phyloP scores from a whole-genome alignment of 106 monocot genomes.

The Posidonia australis region DNA sequence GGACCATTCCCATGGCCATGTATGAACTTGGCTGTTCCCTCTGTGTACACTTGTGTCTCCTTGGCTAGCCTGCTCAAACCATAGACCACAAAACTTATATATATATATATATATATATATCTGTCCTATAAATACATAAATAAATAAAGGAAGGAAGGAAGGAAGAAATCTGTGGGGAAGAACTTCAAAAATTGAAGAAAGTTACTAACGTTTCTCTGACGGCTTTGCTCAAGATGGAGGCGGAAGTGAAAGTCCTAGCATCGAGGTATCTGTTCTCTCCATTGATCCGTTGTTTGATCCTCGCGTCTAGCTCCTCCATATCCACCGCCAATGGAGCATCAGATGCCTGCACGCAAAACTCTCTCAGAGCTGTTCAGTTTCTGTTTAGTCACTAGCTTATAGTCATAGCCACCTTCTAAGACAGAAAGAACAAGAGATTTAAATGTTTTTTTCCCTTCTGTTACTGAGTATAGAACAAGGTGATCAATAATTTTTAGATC shows the following conservation, averaged over 20 bases:
- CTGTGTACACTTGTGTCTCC: slow-evolving; percentile 50
- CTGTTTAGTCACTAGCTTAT: too few species aligned
- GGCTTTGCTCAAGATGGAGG: slow-evolving; percentile 32
- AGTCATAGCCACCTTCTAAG: too few species aligned
- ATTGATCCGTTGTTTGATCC: slow-evolving; percentile 31
- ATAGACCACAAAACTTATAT: not conserved
- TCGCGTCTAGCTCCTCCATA: slow-evolving; percentile 20
- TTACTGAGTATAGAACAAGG: not conserved
- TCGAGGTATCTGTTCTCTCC: slow-evolving; percentile 36
- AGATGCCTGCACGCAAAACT: slow-evolving; percentile 20
- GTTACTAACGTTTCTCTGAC: slow-evolving; percentile 28
- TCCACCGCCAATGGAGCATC: slow-evolving; percentile 28
- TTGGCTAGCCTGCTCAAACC: slow-evolving; percentile 23
- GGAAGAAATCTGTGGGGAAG: too few species aligned
- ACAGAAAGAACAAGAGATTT: too few species aligned
- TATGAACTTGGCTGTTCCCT: slow-evolving; percentile 41
- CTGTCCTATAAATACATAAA: too few species aligned
- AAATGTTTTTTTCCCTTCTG: too few species aligned
- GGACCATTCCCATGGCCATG: slow-evolving; percentile 29
- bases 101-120: too few species aligned
- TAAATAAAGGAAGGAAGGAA: too few species aligned
- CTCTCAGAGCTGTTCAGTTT: too few species aligned
- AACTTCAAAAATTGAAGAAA: not conserved
- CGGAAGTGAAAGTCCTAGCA: slow-evolving; percentile 30
- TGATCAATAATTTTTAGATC: not conserved